Percentiles rank a stretch among this genome's conserved stretches.
Evolutionary conservation across 768 basidiomycete species (phyloP).

Genomic region (Nidularia pulvinata): DNA sequence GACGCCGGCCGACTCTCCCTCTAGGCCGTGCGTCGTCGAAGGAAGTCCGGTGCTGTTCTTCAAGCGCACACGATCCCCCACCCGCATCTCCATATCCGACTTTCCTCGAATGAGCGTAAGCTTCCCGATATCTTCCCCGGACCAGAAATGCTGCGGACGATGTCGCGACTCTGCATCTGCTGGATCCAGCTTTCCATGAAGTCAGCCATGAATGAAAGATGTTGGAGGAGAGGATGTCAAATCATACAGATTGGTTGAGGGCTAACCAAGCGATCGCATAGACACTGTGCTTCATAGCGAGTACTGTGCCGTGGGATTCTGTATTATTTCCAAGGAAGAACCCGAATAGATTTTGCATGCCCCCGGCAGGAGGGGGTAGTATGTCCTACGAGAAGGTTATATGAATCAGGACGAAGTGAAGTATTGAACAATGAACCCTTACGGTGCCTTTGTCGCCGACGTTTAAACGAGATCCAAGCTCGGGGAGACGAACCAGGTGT

Average conservation of each 20-base stretch:
- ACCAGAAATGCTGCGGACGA: constrained; percentile 80
- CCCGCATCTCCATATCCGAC: constrained; percentile 63
- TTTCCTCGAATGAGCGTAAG: constrained; percentile 63
- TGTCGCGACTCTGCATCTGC: constrained; percentile 50
- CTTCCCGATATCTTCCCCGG: constrained; percentile 57
- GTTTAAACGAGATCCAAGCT: constrained; percentile 72
- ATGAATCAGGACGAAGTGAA: neutral
- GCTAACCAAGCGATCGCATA: constrained; percentile 88
- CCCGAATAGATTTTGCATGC: constrained; percentile 42
- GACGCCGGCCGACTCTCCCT: constrained; percentile 37
- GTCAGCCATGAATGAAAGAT: constrained; percentile 2
- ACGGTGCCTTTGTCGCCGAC: constrained; percentile 81
- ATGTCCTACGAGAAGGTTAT: constrained; percentile 49
- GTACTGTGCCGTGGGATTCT: constrained; percentile 56
- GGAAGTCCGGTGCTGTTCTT: constrained; percentile 48
- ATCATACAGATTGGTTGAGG: constrained; percentile 77
- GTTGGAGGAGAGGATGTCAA: neutral
- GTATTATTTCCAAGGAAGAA: constrained; percentile 42
- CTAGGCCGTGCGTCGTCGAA: constrained; percentile 60
- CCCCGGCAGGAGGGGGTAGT: constrained; percentile 47
- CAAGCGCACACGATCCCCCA: constrained; percentile 72
- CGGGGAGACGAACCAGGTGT: constrained; percentile 70
- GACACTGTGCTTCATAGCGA: constrained; percentile 74
- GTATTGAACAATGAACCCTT: constrained; percentile 4
- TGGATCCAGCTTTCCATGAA: constrained; percentile 52